phyloP scores from a whole-genome alignment of 2,329 filamentous ascomycete genomes.

The Talaromyces islandicus region DNA sequence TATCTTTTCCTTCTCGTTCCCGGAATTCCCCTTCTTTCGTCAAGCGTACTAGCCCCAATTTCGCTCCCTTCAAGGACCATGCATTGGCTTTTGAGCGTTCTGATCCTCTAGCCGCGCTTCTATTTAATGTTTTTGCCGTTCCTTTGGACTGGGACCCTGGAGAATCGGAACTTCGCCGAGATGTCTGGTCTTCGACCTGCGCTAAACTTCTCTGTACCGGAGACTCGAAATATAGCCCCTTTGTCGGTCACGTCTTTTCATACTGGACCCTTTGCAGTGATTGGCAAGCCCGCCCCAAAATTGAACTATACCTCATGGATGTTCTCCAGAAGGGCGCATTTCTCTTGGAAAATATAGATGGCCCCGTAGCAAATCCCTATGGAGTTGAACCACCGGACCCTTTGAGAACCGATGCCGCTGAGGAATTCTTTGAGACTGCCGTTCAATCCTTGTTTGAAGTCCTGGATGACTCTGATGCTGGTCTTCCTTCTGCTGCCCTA shows the following conservation, averaged over 20 bases:
- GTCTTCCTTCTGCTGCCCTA: conserved; percentile 79
- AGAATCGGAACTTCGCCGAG: conserved; percentile 72
- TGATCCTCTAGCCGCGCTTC: conserved; percentile 75
- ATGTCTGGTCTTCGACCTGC: conserved; percentile 83
- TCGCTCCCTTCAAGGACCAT: conserved; percentile 67
- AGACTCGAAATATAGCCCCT: conserved; percentile 69
- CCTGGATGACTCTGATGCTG: conserved; percentile 78
- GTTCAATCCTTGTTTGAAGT: conserved; percentile 77
- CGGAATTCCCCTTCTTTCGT: conserved; percentile 44
- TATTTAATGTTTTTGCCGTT: conserved; percentile 86
- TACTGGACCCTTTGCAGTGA: conserved; percentile 80
- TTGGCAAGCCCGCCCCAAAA: conserved; percentile 82
- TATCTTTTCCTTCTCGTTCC: conserved; percentile 53
- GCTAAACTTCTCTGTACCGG: conserved; percentile 74
- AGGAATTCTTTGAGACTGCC: conserved; percentile 82
- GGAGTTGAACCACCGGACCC: conserved; percentile 60
- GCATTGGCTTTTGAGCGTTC: conserved; percentile 84
- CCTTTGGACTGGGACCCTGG: conserved; percentile 74
- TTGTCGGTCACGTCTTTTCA: conserved; percentile 78
- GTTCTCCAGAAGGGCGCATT: conserved; percentile 90
- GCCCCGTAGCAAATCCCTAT: conserved; percentile 65
- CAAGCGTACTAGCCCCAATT: conserved; percentile 42
- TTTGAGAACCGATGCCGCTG: conserved; percentile 74
- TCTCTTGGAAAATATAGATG: conserved; percentile 76
- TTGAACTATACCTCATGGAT: conserved; percentile 94